phyloP scores from a whole-genome alignment of 23 red algal genomes.

The Agarophyton chilense region DNA sequence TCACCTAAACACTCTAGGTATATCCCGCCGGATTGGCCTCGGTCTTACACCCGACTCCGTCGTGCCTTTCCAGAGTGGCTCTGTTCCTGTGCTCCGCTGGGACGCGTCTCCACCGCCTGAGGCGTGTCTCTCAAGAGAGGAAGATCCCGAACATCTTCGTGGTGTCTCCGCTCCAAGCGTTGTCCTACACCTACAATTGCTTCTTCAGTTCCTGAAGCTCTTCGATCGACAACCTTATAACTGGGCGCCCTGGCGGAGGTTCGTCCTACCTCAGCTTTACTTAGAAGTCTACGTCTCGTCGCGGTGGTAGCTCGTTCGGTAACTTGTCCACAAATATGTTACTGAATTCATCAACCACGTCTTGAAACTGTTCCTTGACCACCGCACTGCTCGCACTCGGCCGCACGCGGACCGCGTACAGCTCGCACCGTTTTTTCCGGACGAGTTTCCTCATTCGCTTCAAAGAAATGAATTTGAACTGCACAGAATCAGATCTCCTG shows the following conservation, averaged over 20 bases:
- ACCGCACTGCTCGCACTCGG: no score
- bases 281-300: conserved; percentile 10
- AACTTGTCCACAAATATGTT: conserved; percentile 28
- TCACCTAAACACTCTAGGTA: no score
- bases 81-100: no score
- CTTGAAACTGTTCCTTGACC: no score
- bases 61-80: no score
- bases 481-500: no score
- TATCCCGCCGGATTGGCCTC: no score
- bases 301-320: conserved; percentile 6
- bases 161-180: no score
- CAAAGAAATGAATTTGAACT: background rate
- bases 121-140: background rate
- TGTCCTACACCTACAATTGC: background rate
- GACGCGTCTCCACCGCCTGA: no score
- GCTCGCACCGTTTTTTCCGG: background rate
- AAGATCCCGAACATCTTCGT: no score
- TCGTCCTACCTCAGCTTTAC: conserved; percentile 3
- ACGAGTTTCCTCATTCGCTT: background rate
- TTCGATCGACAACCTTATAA: conserved; percentile 8
- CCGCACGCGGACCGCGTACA: background rate
- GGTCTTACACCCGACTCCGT: no score
- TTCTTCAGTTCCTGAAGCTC: background rate
- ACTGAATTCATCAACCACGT: background rate
- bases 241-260: conserved; percentile 2